phyloP scores from a whole-genome alignment of 371 early-diverging fungal species.

The Mucor racemosus region DNA sequence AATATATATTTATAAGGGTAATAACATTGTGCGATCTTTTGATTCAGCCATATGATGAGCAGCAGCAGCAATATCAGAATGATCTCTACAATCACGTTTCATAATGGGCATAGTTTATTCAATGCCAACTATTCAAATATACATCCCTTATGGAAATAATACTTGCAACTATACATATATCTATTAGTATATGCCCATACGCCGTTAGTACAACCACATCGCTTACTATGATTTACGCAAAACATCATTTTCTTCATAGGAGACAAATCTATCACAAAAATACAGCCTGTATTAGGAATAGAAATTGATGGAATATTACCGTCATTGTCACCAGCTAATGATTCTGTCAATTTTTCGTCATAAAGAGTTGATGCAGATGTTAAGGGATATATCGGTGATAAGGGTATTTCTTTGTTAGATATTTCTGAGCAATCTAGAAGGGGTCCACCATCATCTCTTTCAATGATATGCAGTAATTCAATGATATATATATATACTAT shows the following conservation, averaged over 20 bases:
- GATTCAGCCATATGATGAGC: no score
- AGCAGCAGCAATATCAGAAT: no score
- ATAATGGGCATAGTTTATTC: constrained; percentile 34
- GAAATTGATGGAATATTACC: not conserved
- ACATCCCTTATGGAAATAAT: constrained; percentile 31
- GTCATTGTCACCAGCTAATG: not conserved
- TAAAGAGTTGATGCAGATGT: not conserved
- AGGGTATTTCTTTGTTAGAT: not conserved
- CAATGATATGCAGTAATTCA: not conserved
- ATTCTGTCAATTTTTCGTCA: no score
- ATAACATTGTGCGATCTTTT: no score
- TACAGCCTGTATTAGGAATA: not conserved
- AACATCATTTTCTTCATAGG: not conserved
- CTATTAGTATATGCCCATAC: no score
- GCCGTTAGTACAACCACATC: no score
- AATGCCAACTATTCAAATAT: constrained; percentile 34
- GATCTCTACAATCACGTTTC: constrained; percentile 21
- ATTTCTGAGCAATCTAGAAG: not conserved
- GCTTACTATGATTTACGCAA: not conserved
- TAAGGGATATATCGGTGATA: not conserved
- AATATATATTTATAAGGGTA: no score
- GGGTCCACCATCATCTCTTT: not conserved
- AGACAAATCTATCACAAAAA: not conserved
- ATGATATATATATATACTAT: no score
- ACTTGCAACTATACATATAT: not conserved